phyloP scores from a whole-genome alignment of 2,329 filamentous ascomycete species.

The Scytalidium sp. region DNA sequence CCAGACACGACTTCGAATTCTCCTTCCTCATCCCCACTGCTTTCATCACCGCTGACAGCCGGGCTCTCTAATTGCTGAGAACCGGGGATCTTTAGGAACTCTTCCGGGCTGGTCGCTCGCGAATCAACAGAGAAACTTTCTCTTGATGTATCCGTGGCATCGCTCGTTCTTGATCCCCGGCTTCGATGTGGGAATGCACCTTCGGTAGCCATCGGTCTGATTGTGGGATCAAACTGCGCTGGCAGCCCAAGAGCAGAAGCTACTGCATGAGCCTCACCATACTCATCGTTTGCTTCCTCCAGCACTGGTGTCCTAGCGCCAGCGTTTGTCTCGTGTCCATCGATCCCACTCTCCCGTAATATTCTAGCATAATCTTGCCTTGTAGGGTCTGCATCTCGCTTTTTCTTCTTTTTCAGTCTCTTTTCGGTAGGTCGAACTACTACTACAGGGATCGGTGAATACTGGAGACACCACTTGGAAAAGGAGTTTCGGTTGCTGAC shows the following conservation, averaged over 20 bases:
- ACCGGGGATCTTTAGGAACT: slow-evolving; percentile 41
- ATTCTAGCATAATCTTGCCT: slow-evolving; percentile 64
- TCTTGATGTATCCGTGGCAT: slow-evolving; percentile 14
- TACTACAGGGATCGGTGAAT: slow-evolving; percentile 71
- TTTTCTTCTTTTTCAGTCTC: slow-evolving; percentile 68
- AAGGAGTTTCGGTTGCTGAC: slow-evolving; percentile 60
- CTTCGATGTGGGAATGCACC: slow-evolving; percentile 15
- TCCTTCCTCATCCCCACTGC: slow-evolving; percentile 33
- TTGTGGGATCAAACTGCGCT: slow-evolving; percentile 60
- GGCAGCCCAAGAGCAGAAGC: slow-evolving; percentile 61
- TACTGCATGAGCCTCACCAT: slow-evolving; percentile 63
- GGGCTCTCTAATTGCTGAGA: slow-evolving; percentile 21
- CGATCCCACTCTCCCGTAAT: slow-evolving; percentile 51
- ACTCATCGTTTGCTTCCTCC: slow-evolving; percentile 34
- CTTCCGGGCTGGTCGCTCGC: slow-evolving; percentile 29
- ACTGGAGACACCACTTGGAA: slow-evolving; percentile 72
- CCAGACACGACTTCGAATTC: slow-evolving; percentile 29
- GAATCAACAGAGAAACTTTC: slow-evolving; percentile 29
- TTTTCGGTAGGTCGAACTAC: slow-evolving; percentile 69
- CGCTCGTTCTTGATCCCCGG: slow-evolving; percentile 22
- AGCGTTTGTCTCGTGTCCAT: slow-evolving; percentile 27
- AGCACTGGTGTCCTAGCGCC: slow-evolving; percentile 17
- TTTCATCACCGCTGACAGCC: slow-evolving; percentile 30
- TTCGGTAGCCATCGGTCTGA: slow-evolving; percentile 49
- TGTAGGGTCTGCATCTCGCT: slow-evolving; percentile 61